phyloP scores from a whole-genome alignment of 2,329 filamentous ascomycete genomes.

The Alternaria ethzedia region DNA sequence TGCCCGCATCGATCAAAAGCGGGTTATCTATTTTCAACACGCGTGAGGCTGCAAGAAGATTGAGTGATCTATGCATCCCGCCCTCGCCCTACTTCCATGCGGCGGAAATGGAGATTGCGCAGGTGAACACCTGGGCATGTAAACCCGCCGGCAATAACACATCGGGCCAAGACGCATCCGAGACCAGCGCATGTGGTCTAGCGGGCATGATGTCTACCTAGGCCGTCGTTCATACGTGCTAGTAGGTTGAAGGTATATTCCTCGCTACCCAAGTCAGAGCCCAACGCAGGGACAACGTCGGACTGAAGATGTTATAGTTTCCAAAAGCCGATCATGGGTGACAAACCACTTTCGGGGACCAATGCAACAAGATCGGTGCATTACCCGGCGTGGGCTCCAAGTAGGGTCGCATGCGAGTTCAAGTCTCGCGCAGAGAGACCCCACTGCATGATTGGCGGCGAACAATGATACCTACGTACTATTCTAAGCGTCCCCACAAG shows the following conservation, averaged over 20 bases:
- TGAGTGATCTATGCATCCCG: neutral
- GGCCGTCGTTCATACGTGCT: neutral
- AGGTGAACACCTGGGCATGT: neutral
- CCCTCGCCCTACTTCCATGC: neutral
- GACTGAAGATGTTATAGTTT: neutral
- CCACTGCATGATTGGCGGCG: constrained; percentile 1
- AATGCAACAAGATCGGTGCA: neutral
- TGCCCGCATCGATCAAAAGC: neutral
- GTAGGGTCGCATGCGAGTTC: constrained; percentile 1
- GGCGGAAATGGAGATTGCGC: neutral
- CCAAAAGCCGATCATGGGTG: neutral
- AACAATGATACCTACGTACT: constrained; percentile 1
- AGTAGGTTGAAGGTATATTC: neutral
- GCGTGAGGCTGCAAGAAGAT: neutral
- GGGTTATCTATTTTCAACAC: neutral
- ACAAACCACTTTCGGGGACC: neutral
- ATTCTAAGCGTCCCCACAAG: constrained; percentile 5
- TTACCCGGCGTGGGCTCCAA: neutral
- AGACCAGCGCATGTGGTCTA: constrained; percentile 3
- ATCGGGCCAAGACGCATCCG: constrained; percentile 5
- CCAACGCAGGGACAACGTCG: neutral
- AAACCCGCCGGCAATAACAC: neutral
- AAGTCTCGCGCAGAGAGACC: neutral
- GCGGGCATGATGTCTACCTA: constrained; percentile 2
- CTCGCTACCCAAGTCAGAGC: neutral